A percentile compares a stretch with the other conserved stretches of the same genome.
These are phyloP conservation scores for Xylariaceae sp. DNA, from an alignment of 2,329 filamentous ascomycete species.

Conservation along the genomic window DNA sequence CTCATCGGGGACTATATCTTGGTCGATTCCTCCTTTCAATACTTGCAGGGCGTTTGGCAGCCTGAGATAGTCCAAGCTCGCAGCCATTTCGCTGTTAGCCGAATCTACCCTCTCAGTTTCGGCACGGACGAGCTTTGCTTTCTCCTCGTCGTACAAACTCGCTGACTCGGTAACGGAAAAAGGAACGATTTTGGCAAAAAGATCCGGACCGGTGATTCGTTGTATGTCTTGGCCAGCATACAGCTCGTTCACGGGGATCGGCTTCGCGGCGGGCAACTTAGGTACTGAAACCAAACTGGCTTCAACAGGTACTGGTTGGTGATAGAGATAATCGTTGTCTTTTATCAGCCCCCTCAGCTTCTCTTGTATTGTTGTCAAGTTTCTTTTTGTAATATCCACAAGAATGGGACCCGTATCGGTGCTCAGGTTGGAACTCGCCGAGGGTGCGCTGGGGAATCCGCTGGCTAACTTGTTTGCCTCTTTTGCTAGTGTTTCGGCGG, in stretches of 20 bases:
- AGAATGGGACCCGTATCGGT: conserved; percentile 71
- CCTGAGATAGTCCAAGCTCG: conserved; percentile 88
- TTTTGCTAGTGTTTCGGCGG: conserved; percentile 71
- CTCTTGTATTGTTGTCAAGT: conserved; percentile 73
- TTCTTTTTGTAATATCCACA: conserved; percentile 77
- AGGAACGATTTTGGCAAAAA: conserved; percentile 94
- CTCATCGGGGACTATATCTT: conserved; percentile 79
- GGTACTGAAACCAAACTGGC: conserved; percentile 74
- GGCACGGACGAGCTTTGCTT: conserved; percentile 88
- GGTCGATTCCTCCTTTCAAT: conserved; percentile 85
- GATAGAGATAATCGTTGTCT: conserved; percentile 98
- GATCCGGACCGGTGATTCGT: conserved; percentile 90
- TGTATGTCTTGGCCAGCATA: conserved; percentile 98
- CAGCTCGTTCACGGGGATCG: conserved; percentile 91
- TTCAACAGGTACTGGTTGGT: conserved; percentile 83
- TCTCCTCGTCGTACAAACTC: conserved; percentile 96
- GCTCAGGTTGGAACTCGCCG: conserved; percentile 75
- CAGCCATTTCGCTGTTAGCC: conserved; percentile 92
- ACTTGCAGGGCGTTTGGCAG: conserved; percentile 85
- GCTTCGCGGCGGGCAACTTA: conserved; percentile 91
- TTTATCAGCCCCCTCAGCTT: conserved; percentile 71
- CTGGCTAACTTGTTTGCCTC: conserved; percentile 72
- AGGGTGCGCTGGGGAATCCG: conserved; percentile 72
- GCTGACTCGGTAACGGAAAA: conserved; percentile 95
- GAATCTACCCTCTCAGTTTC: conserved; percentile 91